These are phyloP conservation scores for Aethionema arabicum DNA, from an alignment of 345 rosid genomes.

Conservation along the genomic window DNA sequence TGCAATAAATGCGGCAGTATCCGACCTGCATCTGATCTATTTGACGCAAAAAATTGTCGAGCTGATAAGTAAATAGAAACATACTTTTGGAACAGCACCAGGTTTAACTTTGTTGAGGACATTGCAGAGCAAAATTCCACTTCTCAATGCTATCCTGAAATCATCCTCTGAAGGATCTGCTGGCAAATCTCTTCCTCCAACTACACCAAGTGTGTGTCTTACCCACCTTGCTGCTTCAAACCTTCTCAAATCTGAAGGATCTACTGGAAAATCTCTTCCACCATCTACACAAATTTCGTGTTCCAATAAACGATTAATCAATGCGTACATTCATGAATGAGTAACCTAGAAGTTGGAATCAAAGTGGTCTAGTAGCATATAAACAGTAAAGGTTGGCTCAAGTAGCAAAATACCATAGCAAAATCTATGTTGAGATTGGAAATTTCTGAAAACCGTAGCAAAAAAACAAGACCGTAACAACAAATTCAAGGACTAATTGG, in stretches of 20 bases:
- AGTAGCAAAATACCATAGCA: not conserved
- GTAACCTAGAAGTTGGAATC: not conserved
- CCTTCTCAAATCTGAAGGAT: conserved; percentile 67
- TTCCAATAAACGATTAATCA: not conserved
- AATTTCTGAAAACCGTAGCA: not conserved
- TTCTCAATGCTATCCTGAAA: conserved; percentile 82
- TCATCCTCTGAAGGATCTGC: conserved; percentile 95
- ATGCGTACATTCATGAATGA: not conserved
- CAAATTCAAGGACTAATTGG: not conserved
- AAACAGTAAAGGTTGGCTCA: not conserved
- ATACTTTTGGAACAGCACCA: conserved; percentile 81
- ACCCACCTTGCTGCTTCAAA: conserved; percentile 88
- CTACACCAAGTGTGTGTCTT: conserved; percentile 81
- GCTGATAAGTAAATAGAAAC: not conserved
- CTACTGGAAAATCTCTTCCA: conserved; percentile 74
- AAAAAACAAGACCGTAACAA: not conserved
- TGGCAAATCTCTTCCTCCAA: conserved; percentile 83
- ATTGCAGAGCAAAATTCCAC: conserved; percentile 89
- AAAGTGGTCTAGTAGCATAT: not conserved
- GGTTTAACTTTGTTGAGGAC: conserved; percentile 85
- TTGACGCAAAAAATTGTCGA: not conserved
- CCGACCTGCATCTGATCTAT: not conserved
- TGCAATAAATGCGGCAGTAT: not conserved
- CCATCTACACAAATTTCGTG: conserved; percentile 60
- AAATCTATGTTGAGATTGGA: not conserved